Evolutionary conservation across 768 basidiomycete species (phyloP), one percentile per base, ranked within the genome.

Genomic region (Mycena amicta): DNA sequence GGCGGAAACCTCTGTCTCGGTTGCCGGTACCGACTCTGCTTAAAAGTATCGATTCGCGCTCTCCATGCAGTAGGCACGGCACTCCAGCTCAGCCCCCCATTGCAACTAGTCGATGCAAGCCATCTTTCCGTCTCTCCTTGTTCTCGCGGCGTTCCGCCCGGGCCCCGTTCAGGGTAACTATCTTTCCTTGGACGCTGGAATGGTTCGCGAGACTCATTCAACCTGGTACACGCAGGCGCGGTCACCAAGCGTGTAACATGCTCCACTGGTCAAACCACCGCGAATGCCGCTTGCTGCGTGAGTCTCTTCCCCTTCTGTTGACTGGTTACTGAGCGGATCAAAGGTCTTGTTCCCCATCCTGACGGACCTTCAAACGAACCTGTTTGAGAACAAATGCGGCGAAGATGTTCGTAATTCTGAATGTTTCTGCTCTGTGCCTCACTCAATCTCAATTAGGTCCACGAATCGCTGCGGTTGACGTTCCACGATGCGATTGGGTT

Each of bases 401-500:
- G 62, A 60, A 37, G 62, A 60, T 22, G 62, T 57, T 27, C 18
- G 55, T 49, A n/a, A 26, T 6, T 20, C n/a, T n/a, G n/a, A n/a
- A n/a, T n/a, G n/a, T 23, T 23, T 8, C 22, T 45, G 8, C 22
- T n/a, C 20, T 23, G 43, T 8, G 6, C 15, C 22, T 16, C 20
- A 45, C 22, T 16, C 22, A n/a, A 16, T 16, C 43, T 16, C 43
- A 15, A 45, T 15, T 45, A 61, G 58, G 58, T 55, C 12, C 58
- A 59, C 29, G 58, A 59, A 50, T 59, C 57, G 11, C 22, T 59
- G 29, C 56, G 56, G 56, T 63, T 50, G 13, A 56, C 54, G 0
- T 60, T 60, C 53, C 59, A 60, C 50, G 59, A 60, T 31, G 59
- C 54, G 30, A 68, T 67, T 25, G 68, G 65, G 3, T 63, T 69